Evolutionary conservation across 495 filamentous ascomycete species (phyloP).

Genomic region (Delitschia confertaspora): DNA sequence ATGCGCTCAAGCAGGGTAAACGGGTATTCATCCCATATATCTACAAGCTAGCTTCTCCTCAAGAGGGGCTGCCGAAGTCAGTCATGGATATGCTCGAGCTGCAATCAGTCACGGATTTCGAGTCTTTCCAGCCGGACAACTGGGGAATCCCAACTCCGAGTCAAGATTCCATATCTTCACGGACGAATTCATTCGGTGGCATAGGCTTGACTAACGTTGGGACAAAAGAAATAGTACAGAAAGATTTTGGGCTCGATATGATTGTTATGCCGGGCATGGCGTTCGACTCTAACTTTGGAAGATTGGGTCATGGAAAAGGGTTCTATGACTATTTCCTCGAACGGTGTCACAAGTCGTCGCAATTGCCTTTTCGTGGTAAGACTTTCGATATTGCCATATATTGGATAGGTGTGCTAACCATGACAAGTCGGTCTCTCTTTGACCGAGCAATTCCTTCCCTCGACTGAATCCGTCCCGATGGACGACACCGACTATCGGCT

Average conservation of each 20-base stretch:
- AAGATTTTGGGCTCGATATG: conserved; percentile 60
- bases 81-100: conserved; percentile 93
- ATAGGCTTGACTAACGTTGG: conserved; percentile 31
- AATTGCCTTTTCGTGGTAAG: conserved; percentile 60
- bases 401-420: conserved; percentile 21
- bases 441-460: conserved; percentile 70
- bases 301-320: conserved; percentile 90
- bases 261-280: conserved; percentile 91
- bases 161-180: conserved; percentile 47
- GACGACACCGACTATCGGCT: conserved; percentile 56
- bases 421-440: conserved; percentile 68
- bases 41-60: conserved; percentile 46
- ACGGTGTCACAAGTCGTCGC: conserved; percentile 46
- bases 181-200: conserved; percentile 62
- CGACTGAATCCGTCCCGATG: conserved; percentile 55
- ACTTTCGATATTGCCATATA: conserved; percentile 8
- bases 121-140: conserved; percentile 60
- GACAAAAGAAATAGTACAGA: conserved; percentile 23
- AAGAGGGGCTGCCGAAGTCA: conserved; percentile 41
- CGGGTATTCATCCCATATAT: conserved; percentile 87
- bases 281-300: conserved; percentile 66
- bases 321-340: conserved; percentile 92
- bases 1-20: conserved; percentile 71
- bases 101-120: conserved; percentile 62
- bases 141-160: conserved; percentile 89